Base-by-base conservation (phyloP, 2,329 filamentous ascomycete genomes). In the Paecilomyces variotii region DNA sequence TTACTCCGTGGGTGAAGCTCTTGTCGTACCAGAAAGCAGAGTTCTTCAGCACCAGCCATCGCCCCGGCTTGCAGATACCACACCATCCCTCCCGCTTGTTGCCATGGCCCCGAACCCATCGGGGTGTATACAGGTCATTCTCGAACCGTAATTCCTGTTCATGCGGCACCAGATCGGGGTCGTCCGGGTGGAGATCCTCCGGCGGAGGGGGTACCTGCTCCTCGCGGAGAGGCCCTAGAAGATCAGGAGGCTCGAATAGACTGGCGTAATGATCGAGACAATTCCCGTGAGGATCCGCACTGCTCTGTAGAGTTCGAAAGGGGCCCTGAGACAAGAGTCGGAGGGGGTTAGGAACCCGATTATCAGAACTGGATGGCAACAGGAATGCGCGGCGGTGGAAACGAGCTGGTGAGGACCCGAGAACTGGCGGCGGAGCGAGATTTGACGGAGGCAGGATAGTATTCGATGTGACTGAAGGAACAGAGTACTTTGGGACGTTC, bases 11-110 rank as follows among this genome's bases (percentile, higher is more conserved):
- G 1, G 88, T 90, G 72, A 94, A 95, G 59, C 87, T 90, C 79
- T 94, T 93, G 78, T 95, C 90, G 73, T 95, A 95, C 90, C 91
- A 95, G 72, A 90, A 96, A 5, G 90, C 90, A 57, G 88, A 92
- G 76, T 95, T 94, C 78, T 94, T 95, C 60, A 96, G 79, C 14
- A 92, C 89, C 57, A 93, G 82, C 91, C 91, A 95, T 55, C 89
- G 82, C 2, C 89, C 89, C 2, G 89, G 88, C 72, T 91, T 92
- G 79, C 90, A 95, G 65, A 93, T 89, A 25, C 90, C 89, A 67
- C 90, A 95, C 90, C 90, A 96, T 2, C 90, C 90, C 72, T 93
- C 90, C 50, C 90, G 87, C 78, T 92, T 91, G 75, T 91, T 91
- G 27, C 90, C 90, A 62, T 93, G 88, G 25, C 90, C 90, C 35